Base-by-base conservation (phyloP, 2,329 filamentous ascomycete genomes). In the Talaromyces sp. region DNA sequence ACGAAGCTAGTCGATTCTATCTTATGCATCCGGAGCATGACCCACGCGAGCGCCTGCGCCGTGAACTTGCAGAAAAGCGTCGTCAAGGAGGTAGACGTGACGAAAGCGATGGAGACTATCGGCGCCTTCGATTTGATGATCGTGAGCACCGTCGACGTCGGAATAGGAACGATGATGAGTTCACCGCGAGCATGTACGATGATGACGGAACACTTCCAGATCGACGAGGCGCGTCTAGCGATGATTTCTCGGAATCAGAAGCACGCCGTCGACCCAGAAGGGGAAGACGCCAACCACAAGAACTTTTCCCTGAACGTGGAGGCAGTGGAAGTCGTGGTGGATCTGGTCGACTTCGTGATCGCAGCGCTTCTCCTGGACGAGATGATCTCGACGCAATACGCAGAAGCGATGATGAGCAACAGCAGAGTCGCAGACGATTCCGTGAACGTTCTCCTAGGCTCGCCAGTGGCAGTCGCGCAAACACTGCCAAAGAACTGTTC, bases 21-120 rank as follows among this genome's bases (percentile, higher is more conserved):
- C 87, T 97, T 40, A 85, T 95, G 72, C 91, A 98, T 71, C 94
- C 94, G 1, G 91, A 97, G 71, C 88, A 93, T 74, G 93, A 97
- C 72, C 92, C 90, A 2, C 88, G 89, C 70, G 92, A 91, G 79
- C 86, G 87, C 61, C 82, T 88, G 68, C 85, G 88, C 66, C 83
- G 82, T 66, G 82, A 85, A 60, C 76, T 80, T 43, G 72, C 76
- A 5, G 83, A 86, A 47, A 76, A 81, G 65, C 76, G 80, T 51
- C 75, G 77, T 15, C 72, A 74, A 61, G 75, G 76, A 36, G 70
- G 75, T 11, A 70, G 75, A 22, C 53, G 61, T 54, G 76, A 77
- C 56, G 71, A 75, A 27, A 73, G 73, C 29, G 76, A 78, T 60
- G 78, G 79, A 29, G 79, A 80, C 68, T 82, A 81, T 74, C 76